Percentiles rank a stretch among this genome's conserved stretches.
These are phyloP conservation scores for Neurospora crassa DNA, from an alignment of 2,329 filamentous ascomycete genomes.

Conservation along the genomic window DNA sequence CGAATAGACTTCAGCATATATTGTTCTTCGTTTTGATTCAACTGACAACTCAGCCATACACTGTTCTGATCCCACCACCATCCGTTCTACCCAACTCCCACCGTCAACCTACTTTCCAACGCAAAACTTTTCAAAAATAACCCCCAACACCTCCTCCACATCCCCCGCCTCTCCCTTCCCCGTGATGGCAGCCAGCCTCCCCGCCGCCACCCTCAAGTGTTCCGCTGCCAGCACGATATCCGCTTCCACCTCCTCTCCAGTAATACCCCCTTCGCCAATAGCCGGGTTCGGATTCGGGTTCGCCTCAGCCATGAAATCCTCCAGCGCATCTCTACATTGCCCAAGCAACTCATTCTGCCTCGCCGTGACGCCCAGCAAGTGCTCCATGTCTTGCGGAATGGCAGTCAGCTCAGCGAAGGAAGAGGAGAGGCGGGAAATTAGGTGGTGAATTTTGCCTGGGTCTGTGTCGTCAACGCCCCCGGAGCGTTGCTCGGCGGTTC, in stretches of 20 bases:
- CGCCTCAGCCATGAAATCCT: slow-evolving; percentile 60
- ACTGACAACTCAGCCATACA: neutral
- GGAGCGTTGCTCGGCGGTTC: slow-evolving; percentile 33
- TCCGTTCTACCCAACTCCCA: too few relatives aligned
- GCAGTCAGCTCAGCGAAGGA: slow-evolving; percentile 64
- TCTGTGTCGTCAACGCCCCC: slow-evolving; percentile 26
- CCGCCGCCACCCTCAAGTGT: slow-evolving; percentile 70
- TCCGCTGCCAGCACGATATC: slow-evolving; percentile 91
- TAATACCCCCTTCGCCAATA: slow-evolving; percentile 12
- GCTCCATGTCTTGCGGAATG: slow-evolving; percentile 62
- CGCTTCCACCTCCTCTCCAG: slow-evolving; percentile 36
- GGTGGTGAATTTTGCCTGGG: slow-evolving; percentile 55
- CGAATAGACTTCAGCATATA: neutral
- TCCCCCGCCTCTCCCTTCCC: slow-evolving; percentile 78
- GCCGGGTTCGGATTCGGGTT: slow-evolving; percentile 17
- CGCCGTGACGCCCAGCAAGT: slow-evolving; percentile 82
- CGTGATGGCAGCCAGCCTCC: slow-evolving; percentile 76
- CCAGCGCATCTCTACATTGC: slow-evolving; percentile 61
- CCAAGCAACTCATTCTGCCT: slow-evolving; percentile 76
- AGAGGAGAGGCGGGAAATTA: slow-evolving; percentile 57
- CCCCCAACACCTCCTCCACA: slow-evolving; percentile 89
- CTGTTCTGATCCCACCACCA: neutral
- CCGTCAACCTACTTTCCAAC: slow-evolving; percentile 30
- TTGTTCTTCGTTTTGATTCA: neutral
- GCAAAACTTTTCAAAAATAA: slow-evolving; percentile 86